phyloP scores from a whole-genome alignment of 2,329 filamentous ascomycete species.

The Basipetospora chlamydospora region DNA sequence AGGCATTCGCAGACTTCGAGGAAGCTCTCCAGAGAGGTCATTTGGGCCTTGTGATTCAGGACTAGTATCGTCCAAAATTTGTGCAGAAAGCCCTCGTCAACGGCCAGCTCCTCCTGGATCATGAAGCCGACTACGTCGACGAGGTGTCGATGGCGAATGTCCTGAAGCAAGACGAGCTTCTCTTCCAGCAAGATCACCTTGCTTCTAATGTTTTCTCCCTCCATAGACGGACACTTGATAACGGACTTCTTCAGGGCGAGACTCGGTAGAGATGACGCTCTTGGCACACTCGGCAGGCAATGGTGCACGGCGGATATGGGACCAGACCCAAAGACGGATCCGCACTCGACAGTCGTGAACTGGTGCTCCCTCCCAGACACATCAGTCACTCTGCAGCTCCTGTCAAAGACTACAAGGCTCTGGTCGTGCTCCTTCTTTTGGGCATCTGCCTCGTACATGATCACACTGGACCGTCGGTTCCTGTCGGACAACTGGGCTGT shows the following conservation, averaged over 20 bases:
- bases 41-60: slow-evolving; percentile 63
- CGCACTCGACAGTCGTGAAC: slow-evolving; percentile 59
- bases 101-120: slow-evolving; percentile 38
- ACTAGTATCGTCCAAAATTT: slow-evolving; percentile 56
- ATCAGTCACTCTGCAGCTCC: slow-evolving; percentile 48
- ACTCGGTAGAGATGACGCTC: slow-evolving; percentile 32
- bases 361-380: slow-evolving; percentile 45
- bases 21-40: slow-evolving; percentile 69
- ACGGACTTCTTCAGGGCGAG: slow-evolving; percentile 60
- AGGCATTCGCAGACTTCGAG: slow-evolving; percentile 66
- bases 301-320: slow-evolving; percentile 55
- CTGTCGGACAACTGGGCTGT: slow-evolving; percentile 50
- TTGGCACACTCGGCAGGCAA: slow-evolving; percentile 41
- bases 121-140: slow-evolving; percentile 73
- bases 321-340: slow-evolving; percentile 49
- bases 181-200: slow-evolving; percentile 68
- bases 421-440: slow-evolving; percentile 17
- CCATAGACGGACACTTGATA: slow-evolving; percentile 41
- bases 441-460: slow-evolving; percentile 16
- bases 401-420: slow-evolving; percentile 47
- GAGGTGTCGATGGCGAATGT: slow-evolving; percentile 60
- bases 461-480: slow-evolving; percentile 35
- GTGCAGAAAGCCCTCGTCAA: slow-evolving; percentile 12
- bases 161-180: slow-evolving; percentile 57
- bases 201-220: slow-evolving; percentile 53